Evolutionary conservation across 2,329 filamentous ascomycete species (phyloP).

Genomic region (Scedosporium apiospermum): DNA sequence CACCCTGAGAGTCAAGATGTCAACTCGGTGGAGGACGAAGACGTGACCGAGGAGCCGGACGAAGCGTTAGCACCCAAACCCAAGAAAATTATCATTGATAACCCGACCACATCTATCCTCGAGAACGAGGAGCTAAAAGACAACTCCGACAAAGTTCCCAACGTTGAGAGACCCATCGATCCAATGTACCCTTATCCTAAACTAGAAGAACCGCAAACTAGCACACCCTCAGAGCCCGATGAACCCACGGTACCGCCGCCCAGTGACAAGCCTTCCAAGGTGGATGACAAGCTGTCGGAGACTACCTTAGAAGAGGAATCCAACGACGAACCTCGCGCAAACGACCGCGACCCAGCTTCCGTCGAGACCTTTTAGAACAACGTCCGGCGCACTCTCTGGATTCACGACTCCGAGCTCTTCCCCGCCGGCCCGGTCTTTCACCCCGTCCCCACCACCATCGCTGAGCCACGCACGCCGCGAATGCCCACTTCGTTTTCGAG

Average conservation of each 20-base stretch:
- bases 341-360: not conserved
- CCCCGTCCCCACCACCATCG: not conserved
- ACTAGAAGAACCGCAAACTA: not conserved
- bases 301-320: not conserved
- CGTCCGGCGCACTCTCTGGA: slow-evolving; percentile 9
- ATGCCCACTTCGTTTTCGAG: not conserved
- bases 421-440: not conserved
- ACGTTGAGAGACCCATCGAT: not conserved
- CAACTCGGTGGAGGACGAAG: not conserved
- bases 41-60: not conserved
- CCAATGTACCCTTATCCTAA: not conserved
- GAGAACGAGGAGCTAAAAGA: not conserved
- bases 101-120: not conserved
- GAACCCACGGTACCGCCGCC: too few species aligned
- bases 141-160: not conserved
- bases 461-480: not conserved
- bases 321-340: not conserved
- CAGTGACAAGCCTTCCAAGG: not conserved
- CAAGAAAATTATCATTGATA: not conserved
- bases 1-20: too few species aligned
- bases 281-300: not conserved
- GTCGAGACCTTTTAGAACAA: slow-evolving; percentile 11
- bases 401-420: slow-evolving; percentile 6
- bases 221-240: not conserved
- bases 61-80: not conserved